Evolutionary conservation across 2,329 filamentous ascomycete species (phyloP).

Genomic region (Pseudophaeomoniella oleicola): DNA sequence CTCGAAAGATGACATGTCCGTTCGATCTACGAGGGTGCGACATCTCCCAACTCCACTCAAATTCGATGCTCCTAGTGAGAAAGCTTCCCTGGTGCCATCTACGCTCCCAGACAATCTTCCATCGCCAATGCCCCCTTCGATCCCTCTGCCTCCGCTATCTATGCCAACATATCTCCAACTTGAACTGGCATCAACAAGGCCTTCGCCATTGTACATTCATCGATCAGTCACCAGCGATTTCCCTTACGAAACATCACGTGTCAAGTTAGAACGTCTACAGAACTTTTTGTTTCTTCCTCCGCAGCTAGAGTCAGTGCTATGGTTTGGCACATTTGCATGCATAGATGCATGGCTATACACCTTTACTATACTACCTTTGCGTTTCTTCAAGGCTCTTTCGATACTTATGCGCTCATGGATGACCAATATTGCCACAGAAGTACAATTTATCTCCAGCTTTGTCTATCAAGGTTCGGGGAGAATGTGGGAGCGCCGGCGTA

Average conservation of each 20-base stretch:
- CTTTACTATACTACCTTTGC: conserved; percentile 83
- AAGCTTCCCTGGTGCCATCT: conserved; percentile 5
- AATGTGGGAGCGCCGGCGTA: conserved; percentile 45
- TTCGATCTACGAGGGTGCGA: conserved; percentile 1
- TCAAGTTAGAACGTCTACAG: conserved; percentile 81
- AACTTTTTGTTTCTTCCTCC: conserved; percentile 77
- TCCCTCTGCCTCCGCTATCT: conserved; percentile 48
- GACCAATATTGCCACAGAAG: conserved; percentile 57
- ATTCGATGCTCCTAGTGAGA: conserved; percentile 11
- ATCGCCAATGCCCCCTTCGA: conserved; percentile 34
- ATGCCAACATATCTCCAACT: conserved; percentile 52
- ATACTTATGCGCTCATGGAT: conserved; percentile 69
- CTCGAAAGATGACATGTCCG: not conserved
- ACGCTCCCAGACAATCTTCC: conserved; percentile 19
- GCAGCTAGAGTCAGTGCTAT: conserved; percentile 68
- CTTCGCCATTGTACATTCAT: conserved; percentile 50
- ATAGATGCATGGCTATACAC: conserved; percentile 94
- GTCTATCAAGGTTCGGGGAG: conserved; percentile 68
- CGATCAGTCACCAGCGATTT: conserved; percentile 41
- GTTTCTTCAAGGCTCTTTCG: conserved; percentile 67
- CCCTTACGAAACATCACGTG: conserved; percentile 80
- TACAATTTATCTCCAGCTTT: conserved; percentile 55
- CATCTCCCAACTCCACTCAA: conserved; percentile 15
- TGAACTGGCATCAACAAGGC: conserved; percentile 45
- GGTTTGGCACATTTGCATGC: conserved; percentile 81